Conservation (phyloP, 805 yeast species). For the Nakazawaea ishiwadae region DNA sequence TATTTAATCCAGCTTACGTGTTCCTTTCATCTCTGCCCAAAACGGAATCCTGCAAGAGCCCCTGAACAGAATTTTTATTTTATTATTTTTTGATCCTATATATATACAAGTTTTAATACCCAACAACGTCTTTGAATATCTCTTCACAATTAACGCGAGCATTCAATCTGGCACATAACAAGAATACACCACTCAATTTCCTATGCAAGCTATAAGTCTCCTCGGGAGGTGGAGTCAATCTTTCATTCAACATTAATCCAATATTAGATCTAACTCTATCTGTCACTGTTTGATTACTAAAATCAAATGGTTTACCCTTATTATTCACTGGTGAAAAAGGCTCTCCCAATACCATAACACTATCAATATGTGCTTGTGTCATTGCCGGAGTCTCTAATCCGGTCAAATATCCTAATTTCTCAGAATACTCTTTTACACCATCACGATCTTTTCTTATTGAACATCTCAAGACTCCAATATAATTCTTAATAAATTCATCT, state of each 20-base stretch:
- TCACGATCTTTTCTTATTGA: conserved; percentile 67
- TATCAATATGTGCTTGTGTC: conserved; percentile 90
- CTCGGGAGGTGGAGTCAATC: conserved; percentile 96
- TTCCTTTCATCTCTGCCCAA: no score
- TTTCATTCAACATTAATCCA: conserved; percentile 83
- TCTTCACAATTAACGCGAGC: conserved; percentile 81
- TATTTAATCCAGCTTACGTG: no score
- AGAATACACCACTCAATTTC: conserved; percentile 89
- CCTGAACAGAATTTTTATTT: no score
- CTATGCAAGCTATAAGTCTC: conserved; percentile 97
- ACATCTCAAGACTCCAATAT: conserved; percentile 67
- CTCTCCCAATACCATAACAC: conserved; percentile 87
- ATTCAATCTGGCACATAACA: conserved; percentile 78
- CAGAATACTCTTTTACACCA: conserved; percentile 59
- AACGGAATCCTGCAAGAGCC: no score
- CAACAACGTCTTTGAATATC: conserved; percentile 73
- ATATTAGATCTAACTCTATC: conserved; percentile 88
- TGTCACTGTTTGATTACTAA: conserved; percentile 83
- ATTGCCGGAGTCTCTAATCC: conserved; percentile 85
- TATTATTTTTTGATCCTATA: no score
- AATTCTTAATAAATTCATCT: conserved; percentile 61
- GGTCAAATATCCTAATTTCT: conserved; percentile 79
- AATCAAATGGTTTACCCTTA: conserved; percentile 56
- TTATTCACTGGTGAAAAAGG: conserved; percentile 65
- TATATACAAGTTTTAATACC: conserved; percentile 22